Base-by-base conservation (phyloP, 2,329 filamentous ascomycete species). In the Pseudogymnoascus sp. region DNA sequence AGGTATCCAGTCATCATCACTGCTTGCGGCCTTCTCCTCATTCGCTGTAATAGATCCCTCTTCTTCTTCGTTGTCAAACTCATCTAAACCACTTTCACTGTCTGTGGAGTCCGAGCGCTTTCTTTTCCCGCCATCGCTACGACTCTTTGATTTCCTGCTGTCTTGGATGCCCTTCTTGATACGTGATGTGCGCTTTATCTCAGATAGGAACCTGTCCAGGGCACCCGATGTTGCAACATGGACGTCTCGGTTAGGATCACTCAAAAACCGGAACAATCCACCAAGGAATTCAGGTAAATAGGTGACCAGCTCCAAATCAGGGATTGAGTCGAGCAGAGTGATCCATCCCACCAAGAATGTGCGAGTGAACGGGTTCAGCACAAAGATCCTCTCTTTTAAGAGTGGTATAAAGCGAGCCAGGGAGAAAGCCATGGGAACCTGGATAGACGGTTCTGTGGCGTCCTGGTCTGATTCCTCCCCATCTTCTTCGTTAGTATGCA, bases 311-410 rank as follows among this genome's bases (percentile, higher is more conserved):
- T 99, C 95, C 39, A 99, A 78, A 70, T 99, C 95, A 0, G 94
- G 94, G 66, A 99, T 97, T 1, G 92, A 96, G 72, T 99, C 94
- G 18, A 99, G 79, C 13, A 99, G 75, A 3, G 88, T 95, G 61
- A 99, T 90, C 94, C 94, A 99, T 30, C 90, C 91, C 2, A 99
- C 94, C 12, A 99, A 79, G 68, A 99, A 99, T 12, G 90, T 95
- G 57, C 94, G 82, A 3, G 92, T 96, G 70, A 95, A 97, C 0
- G 95, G 92, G 68, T 95, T 96, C 62, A 95, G 82, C 26, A 96
- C 92, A 74, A 89, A 89, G 61, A 99, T 96, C 57, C 94, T 85
- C 70, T 99, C 92, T 72, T 95, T 90, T 18, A 99, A 81, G 12
- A 99, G 79, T 0, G 95, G 94, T 57, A 99, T 94, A 72, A 99